Percentiles rank a stretch among this genome's conserved stretches.
Conservation (phyloP, 1,284 basidiomycete genomes). For the Phlebopus sp. region DNA sequence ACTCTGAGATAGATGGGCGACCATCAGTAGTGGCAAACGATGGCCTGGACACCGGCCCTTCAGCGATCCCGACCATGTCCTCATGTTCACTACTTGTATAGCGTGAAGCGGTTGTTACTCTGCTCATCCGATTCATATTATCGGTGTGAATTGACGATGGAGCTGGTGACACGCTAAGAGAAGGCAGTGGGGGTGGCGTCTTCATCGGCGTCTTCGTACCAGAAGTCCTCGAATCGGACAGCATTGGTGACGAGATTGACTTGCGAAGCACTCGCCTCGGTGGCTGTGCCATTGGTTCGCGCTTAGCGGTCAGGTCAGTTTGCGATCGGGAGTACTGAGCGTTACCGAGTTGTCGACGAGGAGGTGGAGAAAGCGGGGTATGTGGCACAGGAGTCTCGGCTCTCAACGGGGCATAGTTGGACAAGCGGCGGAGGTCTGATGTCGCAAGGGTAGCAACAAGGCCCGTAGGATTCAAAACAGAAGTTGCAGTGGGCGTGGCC, state of each 20-base stretch:
- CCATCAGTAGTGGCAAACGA: slow-evolving; percentile 36
- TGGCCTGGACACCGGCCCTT: slow-evolving; percentile 27
- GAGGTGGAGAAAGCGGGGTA: slow-evolving; percentile 61
- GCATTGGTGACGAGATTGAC: slow-evolving; percentile 48
- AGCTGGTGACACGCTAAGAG: slow-evolving; percentile 30
- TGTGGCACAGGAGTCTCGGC: slow-evolving; percentile 56
- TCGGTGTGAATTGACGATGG: slow-evolving; percentile 24
- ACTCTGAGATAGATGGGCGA: slow-evolving; percentile 53
- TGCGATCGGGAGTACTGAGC: slow-evolving; percentile 55
- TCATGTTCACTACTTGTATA: slow-evolving; percentile 42
- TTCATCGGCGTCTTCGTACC: slow-evolving; percentile 34
- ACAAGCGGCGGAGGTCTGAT: slow-evolving; percentile 29
- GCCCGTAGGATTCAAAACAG: slow-evolving; percentile 8
- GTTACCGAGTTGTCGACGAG: slow-evolving; percentile 48
- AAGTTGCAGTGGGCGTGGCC: slow-evolving; percentile 7
- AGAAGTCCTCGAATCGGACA: slow-evolving; percentile 37
- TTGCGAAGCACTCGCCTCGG: slow-evolving; percentile 34
- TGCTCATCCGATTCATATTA: slow-evolving; percentile 28
- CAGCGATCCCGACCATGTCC: slow-evolving; percentile 37
- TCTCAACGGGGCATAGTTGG: slow-evolving; percentile 36
- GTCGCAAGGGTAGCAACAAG: slow-evolving; percentile 15
- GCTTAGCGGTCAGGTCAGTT: slow-evolving; percentile 38
- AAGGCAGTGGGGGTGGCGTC: slow-evolving; percentile 43
- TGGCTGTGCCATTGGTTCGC: slow-evolving; percentile 5
- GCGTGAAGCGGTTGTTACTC: slow-evolving; percentile 34